Evolutionary conservation across 2,329 filamentous ascomycete genomes (phyloP).

Genomic region (Aspergillus sojae): DNA sequence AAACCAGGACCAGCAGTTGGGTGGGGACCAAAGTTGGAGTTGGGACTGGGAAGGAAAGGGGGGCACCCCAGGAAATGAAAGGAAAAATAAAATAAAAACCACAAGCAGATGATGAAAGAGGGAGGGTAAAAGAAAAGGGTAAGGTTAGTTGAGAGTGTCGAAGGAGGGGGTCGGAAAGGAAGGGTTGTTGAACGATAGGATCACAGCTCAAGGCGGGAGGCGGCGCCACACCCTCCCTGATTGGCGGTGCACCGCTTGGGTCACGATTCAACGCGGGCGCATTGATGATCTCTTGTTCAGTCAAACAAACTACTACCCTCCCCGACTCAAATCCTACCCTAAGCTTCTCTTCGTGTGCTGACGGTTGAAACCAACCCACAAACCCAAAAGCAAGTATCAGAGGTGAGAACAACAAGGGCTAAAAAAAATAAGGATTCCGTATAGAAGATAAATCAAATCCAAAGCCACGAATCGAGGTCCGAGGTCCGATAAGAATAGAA

Average conservation of each 20-base stretch:
- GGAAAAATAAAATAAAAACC: slow-evolving; percentile 2
- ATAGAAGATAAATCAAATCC: background rate
- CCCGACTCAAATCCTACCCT: background rate
- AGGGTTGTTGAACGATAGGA: slow-evolving; percentile 4
- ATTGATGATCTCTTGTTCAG: background rate
- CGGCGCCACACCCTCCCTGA: slow-evolving; percentile 16
- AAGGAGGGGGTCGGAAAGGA: background rate
- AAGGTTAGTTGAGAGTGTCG: slow-evolving; percentile 5
- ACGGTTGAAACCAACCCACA: background rate
- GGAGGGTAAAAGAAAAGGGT: background rate
- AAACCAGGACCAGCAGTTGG: slow-evolving; percentile 14
- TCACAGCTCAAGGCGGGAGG: slow-evolving; percentile 14
- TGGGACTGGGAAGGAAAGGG: slow-evolving; percentile 9
- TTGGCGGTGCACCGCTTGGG: slow-evolving; percentile 14
- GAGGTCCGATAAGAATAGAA: background rate
- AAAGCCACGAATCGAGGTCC: background rate
- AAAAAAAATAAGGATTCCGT: background rate
- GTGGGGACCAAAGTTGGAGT: slow-evolving; percentile 22
- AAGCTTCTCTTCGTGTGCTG: background rate
- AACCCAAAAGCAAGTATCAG: background rate
- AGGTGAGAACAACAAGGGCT: background rate
- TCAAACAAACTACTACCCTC: background rate
- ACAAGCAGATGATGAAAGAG: slow-evolving; percentile 7
- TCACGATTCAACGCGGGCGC: slow-evolving; percentile 6
- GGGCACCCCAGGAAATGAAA: slow-evolving; percentile 17